Evolutionary conservation across 2,329 filamentous ascomycete genomes (phyloP).

Genomic region (Sporothrix luriei): DNA sequence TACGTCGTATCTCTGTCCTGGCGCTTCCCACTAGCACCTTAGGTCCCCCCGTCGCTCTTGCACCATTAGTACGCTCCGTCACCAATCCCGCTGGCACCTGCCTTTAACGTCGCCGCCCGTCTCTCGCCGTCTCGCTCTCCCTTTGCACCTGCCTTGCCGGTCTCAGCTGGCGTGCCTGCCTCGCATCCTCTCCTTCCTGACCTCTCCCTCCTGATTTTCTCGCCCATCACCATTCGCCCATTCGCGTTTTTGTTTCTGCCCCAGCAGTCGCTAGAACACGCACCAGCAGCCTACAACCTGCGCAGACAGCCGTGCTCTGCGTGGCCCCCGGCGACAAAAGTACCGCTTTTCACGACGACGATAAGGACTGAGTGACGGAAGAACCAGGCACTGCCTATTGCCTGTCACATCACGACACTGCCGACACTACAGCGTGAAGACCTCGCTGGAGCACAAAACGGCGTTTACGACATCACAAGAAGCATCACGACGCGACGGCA

Average conservation of each 20-base stretch:
- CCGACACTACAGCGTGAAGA: neutral
- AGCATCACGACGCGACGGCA: neutral
- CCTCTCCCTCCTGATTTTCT: neutral
- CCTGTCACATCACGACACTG: neutral
- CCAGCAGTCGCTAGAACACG: neutral
- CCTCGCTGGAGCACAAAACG: neutral
- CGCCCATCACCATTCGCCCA: neutral
- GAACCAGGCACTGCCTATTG: neutral
- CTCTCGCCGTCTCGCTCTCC: neutral
- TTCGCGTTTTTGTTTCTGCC: neutral
- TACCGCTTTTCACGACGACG: neutral
- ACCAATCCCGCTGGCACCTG: neutral
- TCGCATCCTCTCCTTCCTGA: neutral
- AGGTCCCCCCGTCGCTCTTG: neutral
- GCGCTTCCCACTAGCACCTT: conserved; percentile 5
- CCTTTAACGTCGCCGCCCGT: neutral
- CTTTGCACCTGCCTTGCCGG: conserved; percentile 8
- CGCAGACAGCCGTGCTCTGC: conserved; percentile 1
- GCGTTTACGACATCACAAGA: neutral
- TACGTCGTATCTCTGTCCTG: no score
- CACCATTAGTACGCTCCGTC: no score
- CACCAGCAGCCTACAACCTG: neutral
- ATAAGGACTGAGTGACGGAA: neutral
- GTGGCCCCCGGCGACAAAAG: neutral
- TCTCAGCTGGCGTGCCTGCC: neutral